Evolutionary conservation across 2,329 filamentous ascomycete genomes (phyloP), one percentile per base, ranked within the genome.

Genomic region (Tolypocladium album): DNA sequence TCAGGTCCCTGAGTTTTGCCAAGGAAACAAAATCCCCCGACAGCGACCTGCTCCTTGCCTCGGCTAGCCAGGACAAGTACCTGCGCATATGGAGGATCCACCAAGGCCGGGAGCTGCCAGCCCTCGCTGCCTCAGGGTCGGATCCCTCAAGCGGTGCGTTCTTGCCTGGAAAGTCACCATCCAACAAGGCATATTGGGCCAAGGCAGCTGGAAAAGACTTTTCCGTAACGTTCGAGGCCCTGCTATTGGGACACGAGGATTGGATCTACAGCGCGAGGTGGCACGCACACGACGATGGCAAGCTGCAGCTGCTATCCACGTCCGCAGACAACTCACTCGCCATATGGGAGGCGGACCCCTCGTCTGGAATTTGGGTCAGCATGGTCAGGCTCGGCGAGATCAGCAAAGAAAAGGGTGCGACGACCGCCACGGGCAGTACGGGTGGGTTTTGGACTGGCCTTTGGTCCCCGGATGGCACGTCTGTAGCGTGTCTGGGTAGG

Each of bases 21-120:
- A 78, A 77, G 61, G 89, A 94, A 69, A 81, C 74, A 17, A 70
- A 76, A 2, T 75, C 76, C 27, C 65, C 74, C 0, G 72, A 76
- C 0, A 83, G 83, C 58, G 92, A 97, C 70, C 71, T 96, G 4
- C 75, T 97, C 27, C 81, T 99, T 24, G 91, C 93, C 0, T 97
- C 93, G 13, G 92, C 92, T 27, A 97, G 93, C 70, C 94, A 99
- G 72, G 94, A 99, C 74, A 97, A 96, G 75, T 99, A 97, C 68
- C 88, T 97, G 61, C 88, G 94, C 47, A 82, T 99, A 42, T 99
- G 94, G 94, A 85, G 92, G 61, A 76, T 99, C 42, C 89, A 89
- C 64, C 78, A 83, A 62, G 90, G 90, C 40, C 82, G 82, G 61
- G 83, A 86, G 40, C 75, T 89, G 1, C 85, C 87, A 1, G 75